Base-by-base conservation (phyloP, 1,284 basidiomycete species). In the Pseudozyma thailandica region DNA sequence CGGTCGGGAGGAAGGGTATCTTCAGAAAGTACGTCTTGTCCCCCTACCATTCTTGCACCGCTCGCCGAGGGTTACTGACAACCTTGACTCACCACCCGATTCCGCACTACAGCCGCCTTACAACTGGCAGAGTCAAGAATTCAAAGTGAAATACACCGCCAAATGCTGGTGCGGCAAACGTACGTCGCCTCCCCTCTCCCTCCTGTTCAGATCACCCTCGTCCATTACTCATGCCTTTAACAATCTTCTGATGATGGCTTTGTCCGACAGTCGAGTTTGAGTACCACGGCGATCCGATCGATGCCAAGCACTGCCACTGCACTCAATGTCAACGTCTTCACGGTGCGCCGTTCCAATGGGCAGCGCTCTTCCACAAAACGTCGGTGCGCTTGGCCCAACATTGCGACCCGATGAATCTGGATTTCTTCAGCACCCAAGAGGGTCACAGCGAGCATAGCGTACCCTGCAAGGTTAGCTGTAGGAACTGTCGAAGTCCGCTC, bases 241-340 rank as follows among this genome's bases (percentile, higher is more conserved):
- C 25, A 7, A 31, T 31, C n/a, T n/a, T n/a, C n/a, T n/a, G n/a
- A n/a, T n/a, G n/a, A n/a, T 43, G 7, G 7, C 30, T 15, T 27
- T 30, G 13, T 16, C 18, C 10, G 2, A 30, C 50, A 72, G 72
- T 74, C 41, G 63, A 63, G 26, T 74, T 74, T 45, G 72, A 72
- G 28, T 74, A 70, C 30, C 68, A 71, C 44, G 72, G 72, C 13
- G 72, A 74, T 16, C 68, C 72, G 4, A 66, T 74, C 46, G 72
- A 74, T 45, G 68, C 62, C 43, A 72, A 68, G 27, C 65, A 70
- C 58, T 79, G 78, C 60, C 76, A 78, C 63, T 79, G 78, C 49
- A 64, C 65, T 0, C 68, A 72, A 23, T 79, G 78, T 46, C 78
- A 79, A 37, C 58, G 76, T 6, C 49, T 79, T 25, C 75, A 79